Evolutionary conservation across 2,329 filamentous ascomycete species (phyloP).

Genomic region (Phyllosticta capitalensis): DNA sequence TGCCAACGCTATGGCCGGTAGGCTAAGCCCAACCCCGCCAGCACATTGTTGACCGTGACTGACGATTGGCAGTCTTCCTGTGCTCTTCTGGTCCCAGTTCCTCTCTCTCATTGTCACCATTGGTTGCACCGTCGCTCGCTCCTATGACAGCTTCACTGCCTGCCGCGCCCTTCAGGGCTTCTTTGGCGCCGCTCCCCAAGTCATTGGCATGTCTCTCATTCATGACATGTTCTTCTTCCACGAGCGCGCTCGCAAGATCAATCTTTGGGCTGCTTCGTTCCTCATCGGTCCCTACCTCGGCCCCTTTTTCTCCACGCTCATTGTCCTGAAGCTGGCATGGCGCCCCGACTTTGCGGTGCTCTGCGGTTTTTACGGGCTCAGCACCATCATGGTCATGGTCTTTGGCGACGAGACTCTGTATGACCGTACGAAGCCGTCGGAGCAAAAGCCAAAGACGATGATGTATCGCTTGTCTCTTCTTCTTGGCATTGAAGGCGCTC

Average conservation of each 20-base stretch:
- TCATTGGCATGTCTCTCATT: conserved; percentile 20
- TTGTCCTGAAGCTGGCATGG: conserved; percentile 5
- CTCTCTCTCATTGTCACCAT: conserved; percentile 15
- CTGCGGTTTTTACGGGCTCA: conserved; percentile 27
- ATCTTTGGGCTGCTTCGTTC: conserved; percentile 14
- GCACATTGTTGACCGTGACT: neutral
- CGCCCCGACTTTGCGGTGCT: conserved; percentile 17
- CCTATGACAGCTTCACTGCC: conserved; percentile 18
- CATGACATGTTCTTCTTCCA: conserved; percentile 32
- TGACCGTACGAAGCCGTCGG: conserved; percentile 14
- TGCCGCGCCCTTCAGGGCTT: conserved; percentile 20
- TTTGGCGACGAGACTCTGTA: conserved; percentile 28
- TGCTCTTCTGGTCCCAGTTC: conserved; percentile 23
- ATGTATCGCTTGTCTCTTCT: conserved; percentile 2
- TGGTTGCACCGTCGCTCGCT: conserved; percentile 14
- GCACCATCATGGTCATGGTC: conserved; percentile 21
- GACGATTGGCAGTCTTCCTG: conserved; percentile 15
- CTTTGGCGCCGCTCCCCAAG: conserved; percentile 20
- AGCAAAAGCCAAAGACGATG: conserved; percentile 8
- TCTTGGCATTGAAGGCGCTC: conserved; percentile 5
- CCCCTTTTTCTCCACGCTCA: conserved; percentile 17
- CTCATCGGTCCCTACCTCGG: conserved; percentile 22
- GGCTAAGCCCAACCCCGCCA: neutral
- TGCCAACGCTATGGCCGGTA: conserved; percentile 34
- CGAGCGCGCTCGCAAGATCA: conserved; percentile 27